Base-by-base conservation (phyloP, 139 green algal species). In the Chlorella sp. region DNA sequence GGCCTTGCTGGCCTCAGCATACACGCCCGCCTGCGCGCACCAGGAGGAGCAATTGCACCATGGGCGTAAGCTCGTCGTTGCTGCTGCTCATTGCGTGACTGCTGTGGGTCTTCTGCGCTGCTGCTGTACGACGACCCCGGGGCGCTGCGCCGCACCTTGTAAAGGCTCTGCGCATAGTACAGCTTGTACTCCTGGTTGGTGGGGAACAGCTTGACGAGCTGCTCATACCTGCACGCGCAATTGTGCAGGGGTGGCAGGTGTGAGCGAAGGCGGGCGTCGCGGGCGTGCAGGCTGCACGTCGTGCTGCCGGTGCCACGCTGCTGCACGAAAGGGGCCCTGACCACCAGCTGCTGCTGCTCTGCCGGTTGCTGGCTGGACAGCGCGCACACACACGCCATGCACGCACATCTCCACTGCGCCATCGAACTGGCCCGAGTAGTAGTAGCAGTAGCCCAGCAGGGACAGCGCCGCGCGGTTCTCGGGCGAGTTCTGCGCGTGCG, bases 401-500 rank as follows among this genome's bases (percentile, higher is more conserved):
- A 76, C 85, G 74, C 79, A 93, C 81, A 87, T 87, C 33, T 86
- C 66, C 5, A 78, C 78, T 22, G 90, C 87, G 6, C 73, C 30
- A 31, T 88, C 80, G 74, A 87, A 93, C 55, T 90, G 73, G 2
- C 81, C 85, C 0, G 55, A 72, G 36, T 91, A 82, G 66, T 91
- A 95, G 60, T 89, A 85, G 75, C 86, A 91, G 76, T 93, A 90
- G 0, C 81, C 90, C 20, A 95, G 79, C 24, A 95, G 77, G 2
- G 84, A 91, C 2, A 95, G 75, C 0, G 84, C 86, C 32, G 88
- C 84, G 2, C 87, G 81, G 71, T 82, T 91, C 30, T 88, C 81
- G 10, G 88, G 87, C 1, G 73, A 61, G 30, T 82, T 82, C 84
- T 92, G 79, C 64, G 4, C 50, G 42, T 17, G 42, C 42, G n/a